A percentile compares a stretch with the other conserved stretches of the same genome.
Conservation (phyloP, 441 rosid genomes). For the Biscutella laevigata region DNA sequence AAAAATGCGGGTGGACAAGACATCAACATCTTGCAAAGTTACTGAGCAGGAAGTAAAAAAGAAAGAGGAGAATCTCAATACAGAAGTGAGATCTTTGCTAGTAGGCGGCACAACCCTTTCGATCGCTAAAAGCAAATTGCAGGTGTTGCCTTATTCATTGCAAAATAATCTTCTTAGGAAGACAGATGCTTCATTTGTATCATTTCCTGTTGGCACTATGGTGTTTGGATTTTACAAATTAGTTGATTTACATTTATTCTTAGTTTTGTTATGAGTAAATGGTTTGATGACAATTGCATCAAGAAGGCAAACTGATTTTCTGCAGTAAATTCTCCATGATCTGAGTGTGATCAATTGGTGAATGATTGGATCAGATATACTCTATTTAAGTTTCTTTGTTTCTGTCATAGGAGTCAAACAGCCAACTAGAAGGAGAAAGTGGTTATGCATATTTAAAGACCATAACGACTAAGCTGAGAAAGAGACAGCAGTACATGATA, state of each 20-base stretch:
- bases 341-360: neutral
- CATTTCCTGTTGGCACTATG: neutral
- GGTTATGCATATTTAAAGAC: slow-evolving; percentile 51
- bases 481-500: slow-evolving; percentile 78
- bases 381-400: neutral
- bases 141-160: slow-evolving; percentile 37
- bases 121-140: slow-evolving; percentile 56
- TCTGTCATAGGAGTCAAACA: slow-evolving; percentile 53
- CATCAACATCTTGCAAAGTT: slow-evolving; percentile 35
- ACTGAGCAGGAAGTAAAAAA: slow-evolving; percentile 43
- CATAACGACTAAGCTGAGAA: slow-evolving; percentile 62
- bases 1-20: slow-evolving; percentile 36
- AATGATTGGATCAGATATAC: neutral
- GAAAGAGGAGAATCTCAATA: slow-evolving; percentile 63
- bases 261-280: neutral
- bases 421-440: slow-evolving; percentile 52
- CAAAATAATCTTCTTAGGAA: neutral
- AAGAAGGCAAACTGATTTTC: neutral
- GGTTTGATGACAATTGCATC: neutral
- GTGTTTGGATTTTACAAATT: neutral
- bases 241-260: neutral
- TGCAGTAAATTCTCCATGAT: neutral
- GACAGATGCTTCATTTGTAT: neutral
- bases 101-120: slow-evolving; percentile 83
- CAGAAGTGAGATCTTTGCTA: slow-evolving; percentile 62